Conservation (phyloP, 2,329 filamentous ascomycete genomes). For the Paracoccidioides lutzii region DNA sequence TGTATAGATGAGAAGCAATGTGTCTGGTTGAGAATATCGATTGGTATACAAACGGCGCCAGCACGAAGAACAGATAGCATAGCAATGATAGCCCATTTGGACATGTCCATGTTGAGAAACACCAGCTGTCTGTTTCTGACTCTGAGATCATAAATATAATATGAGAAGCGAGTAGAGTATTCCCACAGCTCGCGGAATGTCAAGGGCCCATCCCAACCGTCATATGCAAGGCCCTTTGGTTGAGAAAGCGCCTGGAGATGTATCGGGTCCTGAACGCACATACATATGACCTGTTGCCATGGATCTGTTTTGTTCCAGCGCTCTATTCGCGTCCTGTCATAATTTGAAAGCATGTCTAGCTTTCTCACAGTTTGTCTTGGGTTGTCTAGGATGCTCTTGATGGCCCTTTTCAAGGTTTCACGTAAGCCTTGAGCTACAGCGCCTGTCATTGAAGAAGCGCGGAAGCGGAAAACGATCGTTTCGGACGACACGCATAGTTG, state of each 20-base stretch:
- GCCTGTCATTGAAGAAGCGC: not conserved
- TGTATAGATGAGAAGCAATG: not conserved
- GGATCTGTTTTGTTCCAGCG: slow-evolving; percentile 1
- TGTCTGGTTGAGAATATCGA: not conserved
- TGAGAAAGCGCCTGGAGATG: not conserved
- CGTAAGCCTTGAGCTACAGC: not conserved
- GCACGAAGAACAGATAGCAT: slow-evolving; percentile 2
- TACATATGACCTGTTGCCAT: not conserved
- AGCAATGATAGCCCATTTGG: slow-evolving; percentile 4
- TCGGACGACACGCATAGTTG: not conserved
- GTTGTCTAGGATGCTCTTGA: not conserved
- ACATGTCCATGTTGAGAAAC: not conserved
- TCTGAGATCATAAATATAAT: not conserved
- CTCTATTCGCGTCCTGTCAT: not conserved
- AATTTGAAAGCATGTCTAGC: not conserved
- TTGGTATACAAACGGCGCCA: slow-evolving; percentile 1
- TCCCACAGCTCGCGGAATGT: slow-evolving; percentile 1
- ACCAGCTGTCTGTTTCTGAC: not conserved
- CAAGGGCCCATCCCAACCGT: slow-evolving; percentile 2
- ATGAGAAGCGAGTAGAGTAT: not conserved
- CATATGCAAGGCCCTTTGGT: not conserved
- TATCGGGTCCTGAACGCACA: not conserved
- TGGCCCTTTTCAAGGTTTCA: not conserved
- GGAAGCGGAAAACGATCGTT: not conserved
- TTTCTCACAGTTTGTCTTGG: not conserved